Evolutionary conservation across 1,284 basidiomycete genomes (phyloP), one percentile per base, ranked within the genome.

Genomic region (Fomes fomentarius): DNA sequence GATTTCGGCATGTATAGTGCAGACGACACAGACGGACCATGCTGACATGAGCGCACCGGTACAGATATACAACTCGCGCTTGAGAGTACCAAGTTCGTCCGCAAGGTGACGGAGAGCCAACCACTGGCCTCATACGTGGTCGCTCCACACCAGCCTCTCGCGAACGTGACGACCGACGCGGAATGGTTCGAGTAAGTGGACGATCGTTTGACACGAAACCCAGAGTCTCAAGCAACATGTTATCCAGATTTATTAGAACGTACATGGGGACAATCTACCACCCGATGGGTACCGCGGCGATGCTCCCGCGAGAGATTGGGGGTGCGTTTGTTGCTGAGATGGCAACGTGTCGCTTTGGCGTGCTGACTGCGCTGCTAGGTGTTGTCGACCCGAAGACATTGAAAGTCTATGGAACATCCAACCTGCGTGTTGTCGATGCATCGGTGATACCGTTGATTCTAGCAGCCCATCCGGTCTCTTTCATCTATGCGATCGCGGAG

Each of bases 341-440:
- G 11, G 9, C 24, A n/a, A 24, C 10, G 1, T 3, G 34, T 8
- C 14, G 8, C 8, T 22, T 6, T 30, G 17, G 3, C 11, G 15
- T 10, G 25, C 12, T n/a, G 17, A 41, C 39, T n/a, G n/a, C 41
- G 30, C 35, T 45, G 9, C 17, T 22, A 57, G 85, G 85, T 57
- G 85, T 87, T 25, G 84, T 88, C 30, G 80, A 83, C 66, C 52
- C 52, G 17, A 69, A 81, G 19, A 74, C 78, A 37, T 68, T 88
- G 30, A 71, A 72, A 55, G 84, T 87, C 7, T 83, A 87, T 66
- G 84, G 84, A 30, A 77, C 79, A 9, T 52, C 71, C 46, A 84
- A 83, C 67, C 76, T 81, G 58, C 77, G 77, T 28, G 77, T 81
- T 2, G 76, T 74, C n/a, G 82, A 84, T 60, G 71, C 77, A 15